These are phyloP conservation scores for Ustilago vetiveriae DNA, from an alignment of 1,284 basidiomycete species.

Conservation along the genomic window DNA sequence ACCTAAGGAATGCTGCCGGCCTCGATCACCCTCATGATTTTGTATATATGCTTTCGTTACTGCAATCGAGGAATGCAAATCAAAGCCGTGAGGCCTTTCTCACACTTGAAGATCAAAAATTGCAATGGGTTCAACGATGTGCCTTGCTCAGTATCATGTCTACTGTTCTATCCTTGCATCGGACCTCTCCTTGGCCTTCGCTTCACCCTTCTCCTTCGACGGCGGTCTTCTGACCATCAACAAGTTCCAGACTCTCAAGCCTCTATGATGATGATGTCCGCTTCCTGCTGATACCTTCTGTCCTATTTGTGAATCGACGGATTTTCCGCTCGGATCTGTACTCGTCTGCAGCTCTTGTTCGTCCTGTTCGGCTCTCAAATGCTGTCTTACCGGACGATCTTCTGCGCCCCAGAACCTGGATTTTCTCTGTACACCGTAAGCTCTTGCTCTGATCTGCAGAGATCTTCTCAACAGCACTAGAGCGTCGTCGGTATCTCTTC, in stretches of 20 bases:
- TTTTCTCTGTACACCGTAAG: constrained; percentile 29
- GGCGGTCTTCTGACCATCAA: constrained; percentile 27
- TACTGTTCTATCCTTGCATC: background rate
- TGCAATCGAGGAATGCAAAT: too few species aligned
- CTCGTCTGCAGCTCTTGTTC: constrained; percentile 5
- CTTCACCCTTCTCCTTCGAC: constrained; percentile 3
- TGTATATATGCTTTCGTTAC: too few species aligned
- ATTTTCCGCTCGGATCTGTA: constrained; percentile 12
- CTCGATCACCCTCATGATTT: background rate
- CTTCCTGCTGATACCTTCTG: background rate
- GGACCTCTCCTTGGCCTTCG: background rate
- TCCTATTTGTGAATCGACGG: constrained; percentile 3
- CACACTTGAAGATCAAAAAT: too few species aligned
- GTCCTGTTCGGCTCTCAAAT: constrained; percentile 10
- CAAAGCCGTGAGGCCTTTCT: too few species aligned
- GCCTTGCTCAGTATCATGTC: too few species aligned
- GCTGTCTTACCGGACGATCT: constrained; percentile 18
- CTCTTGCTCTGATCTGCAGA: constrained; percentile 32
- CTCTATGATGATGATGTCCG: constrained; percentile 21
- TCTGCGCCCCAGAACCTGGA: constrained; percentile 34
- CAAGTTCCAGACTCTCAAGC: constrained; percentile 33
- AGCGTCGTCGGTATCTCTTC: constrained; percentile 49
- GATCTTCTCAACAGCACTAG: constrained; percentile 24
- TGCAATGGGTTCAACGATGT: too few species aligned
- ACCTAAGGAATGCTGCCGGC: too few species aligned